phyloP scores from a whole-genome alignment of 306 rosid species.

The Corylus americana region DNA sequence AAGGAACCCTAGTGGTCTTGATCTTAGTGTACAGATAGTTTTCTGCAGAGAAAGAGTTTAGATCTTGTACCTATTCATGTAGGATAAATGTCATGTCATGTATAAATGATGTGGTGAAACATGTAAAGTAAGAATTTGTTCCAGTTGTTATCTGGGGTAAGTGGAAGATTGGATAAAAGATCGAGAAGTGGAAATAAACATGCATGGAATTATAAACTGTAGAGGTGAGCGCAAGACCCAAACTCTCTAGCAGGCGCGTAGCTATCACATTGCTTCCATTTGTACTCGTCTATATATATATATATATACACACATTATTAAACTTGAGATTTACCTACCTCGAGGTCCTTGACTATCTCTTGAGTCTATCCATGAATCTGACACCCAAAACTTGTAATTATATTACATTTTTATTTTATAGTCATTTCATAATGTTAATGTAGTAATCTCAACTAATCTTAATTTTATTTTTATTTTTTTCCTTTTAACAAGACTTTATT shows the following conservation, averaged over 20 bases:
- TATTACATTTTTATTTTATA: too few relatives aligned
- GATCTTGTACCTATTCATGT: background rate
- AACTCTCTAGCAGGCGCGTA: slow-evolving; percentile 1
- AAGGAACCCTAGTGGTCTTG: background rate
- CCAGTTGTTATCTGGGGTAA: slow-evolving; percentile 4
- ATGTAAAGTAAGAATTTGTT: background rate
- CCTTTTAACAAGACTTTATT: too few relatives aligned
- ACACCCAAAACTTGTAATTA: background rate
- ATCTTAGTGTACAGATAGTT: background rate
- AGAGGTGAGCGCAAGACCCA: background rate
- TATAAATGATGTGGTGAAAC: background rate
- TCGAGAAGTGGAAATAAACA: background rate
- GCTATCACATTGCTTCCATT: background rate
- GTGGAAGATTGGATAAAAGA: slow-evolving; percentile 1
- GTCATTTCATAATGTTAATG: too few relatives aligned
- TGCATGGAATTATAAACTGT: background rate
- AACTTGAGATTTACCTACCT: background rate
- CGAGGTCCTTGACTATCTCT: too few relatives aligned
- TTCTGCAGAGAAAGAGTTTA: background rate
- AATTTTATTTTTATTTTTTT: too few relatives aligned
- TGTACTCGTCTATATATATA: too few relatives aligned
- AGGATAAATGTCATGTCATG: background rate
- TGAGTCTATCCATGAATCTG: background rate
- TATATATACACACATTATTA: too few relatives aligned
- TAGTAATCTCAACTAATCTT: too few relatives aligned